phyloP scores from a whole-genome alignment of 1,284 basidiomycete species.

The Blastosporella zonata region DNA sequence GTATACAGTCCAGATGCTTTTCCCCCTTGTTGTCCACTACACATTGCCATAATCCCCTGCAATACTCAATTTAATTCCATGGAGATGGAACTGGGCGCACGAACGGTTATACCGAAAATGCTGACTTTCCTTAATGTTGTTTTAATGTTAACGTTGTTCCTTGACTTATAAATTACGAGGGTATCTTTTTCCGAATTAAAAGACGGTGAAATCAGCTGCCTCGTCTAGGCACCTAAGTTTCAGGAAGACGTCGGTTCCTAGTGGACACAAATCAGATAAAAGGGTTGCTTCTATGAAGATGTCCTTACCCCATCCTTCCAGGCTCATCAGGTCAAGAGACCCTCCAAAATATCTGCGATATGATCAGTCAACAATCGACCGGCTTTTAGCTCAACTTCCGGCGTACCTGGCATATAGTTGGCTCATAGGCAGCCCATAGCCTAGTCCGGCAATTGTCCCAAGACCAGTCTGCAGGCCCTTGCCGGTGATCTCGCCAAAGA shows the following conservation, averaged over 20 bases:
- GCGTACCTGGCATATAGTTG: constrained; percentile 69
- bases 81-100: constrained; percentile 9
- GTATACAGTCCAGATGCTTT: constrained; percentile 35
- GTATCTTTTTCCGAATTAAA: constrained; percentile 18
- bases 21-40: constrained; percentile 23
- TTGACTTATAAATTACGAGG: constrained; percentile 10
- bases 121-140: constrained; percentile 7
- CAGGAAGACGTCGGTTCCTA: constrained; percentile 75
- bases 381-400: neutral
- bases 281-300: neutral
- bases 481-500: constrained; percentile 74
- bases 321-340: constrained; percentile 68
- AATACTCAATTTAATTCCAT: constrained; percentile 37
- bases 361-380: neutral
- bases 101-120: constrained; percentile 6
- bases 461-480: constrained; percentile 70
- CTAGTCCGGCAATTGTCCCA: constrained; percentile 79
- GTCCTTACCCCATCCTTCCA: constrained; percentile 79
- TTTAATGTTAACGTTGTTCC: constrained; percentile 9
- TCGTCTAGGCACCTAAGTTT: constrained; percentile 71
- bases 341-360: constrained; percentile 69
- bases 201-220: constrained; percentile 52
- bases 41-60: constrained; percentile 36
- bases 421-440: constrained; percentile 86
- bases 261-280: constrained; percentile 6